phyloP scores from a whole-genome alignment of 495 filamentous ascomycete genomes.

The Astrothelium subdiscretum region DNA sequence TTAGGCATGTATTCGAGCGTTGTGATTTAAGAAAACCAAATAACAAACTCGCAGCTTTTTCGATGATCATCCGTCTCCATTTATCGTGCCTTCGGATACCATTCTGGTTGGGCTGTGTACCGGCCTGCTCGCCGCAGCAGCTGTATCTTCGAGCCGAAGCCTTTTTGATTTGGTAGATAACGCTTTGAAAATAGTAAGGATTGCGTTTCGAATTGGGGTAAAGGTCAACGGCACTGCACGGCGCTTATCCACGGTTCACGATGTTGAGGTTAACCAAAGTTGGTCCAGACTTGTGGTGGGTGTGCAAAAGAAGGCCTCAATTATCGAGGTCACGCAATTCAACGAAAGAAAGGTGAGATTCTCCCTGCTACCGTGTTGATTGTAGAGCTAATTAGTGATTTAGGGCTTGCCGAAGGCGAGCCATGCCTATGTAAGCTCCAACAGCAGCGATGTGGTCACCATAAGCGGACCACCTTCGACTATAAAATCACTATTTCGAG shows the following conservation, averaged over 20 bases:
- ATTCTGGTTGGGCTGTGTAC: constrained; percentile 26
- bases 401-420: constrained; percentile 12
- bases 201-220: constrained; percentile 15
- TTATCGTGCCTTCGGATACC: constrained; percentile 6
- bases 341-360: background rate
- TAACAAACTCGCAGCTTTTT: constrained; percentile 13
- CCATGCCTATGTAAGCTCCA: constrained; percentile 32
- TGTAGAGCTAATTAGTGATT: background rate
- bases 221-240: constrained; percentile 25
- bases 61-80: constrained; percentile 8
- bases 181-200: constrained; percentile 11
- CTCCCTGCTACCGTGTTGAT: too few species aligned
- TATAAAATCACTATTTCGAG: constrained; percentile 22
- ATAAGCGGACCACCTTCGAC: constrained; percentile 35
- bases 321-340: background rate
- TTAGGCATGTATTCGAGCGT: constrained; percentile 9
- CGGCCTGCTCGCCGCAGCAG: constrained; percentile 15
- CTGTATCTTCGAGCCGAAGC: constrained; percentile 8
- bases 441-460: constrained; percentile 24
- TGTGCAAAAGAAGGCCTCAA: background rate
- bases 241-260: constrained; percentile 14
- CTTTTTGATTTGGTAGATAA: constrained; percentile 9
- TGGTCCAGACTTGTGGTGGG: constrained; percentile 13
- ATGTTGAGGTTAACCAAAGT: constrained; percentile 11
- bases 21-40: constrained; percentile 15